These are phyloP conservation scores for Septoria petroselini DNA, from an alignment of 2,329 filamentous ascomycete species.

Conservation along the genomic window DNA sequence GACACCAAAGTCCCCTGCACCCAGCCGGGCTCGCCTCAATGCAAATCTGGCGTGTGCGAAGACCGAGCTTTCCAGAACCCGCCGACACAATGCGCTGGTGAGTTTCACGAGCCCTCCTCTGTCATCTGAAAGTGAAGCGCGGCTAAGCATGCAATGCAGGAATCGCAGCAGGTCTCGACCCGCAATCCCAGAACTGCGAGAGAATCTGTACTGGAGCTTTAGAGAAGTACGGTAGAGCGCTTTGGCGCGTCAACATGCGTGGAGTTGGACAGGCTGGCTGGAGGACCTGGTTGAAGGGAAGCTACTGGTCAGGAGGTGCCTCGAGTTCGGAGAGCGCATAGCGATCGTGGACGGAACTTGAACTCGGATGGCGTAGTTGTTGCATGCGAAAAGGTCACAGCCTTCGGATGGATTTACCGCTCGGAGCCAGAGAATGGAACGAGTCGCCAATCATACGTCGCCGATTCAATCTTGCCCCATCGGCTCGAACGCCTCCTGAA, in stretches of 20 bases:
- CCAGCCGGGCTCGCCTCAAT: too few relatives aligned
- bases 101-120: too few relatives aligned
- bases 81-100: too few relatives aligned
- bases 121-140: neutral
- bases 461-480: too few relatives aligned
- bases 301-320: neutral
- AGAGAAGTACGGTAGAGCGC: constrained; percentile 8
- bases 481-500: too few relatives aligned
- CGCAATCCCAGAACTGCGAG: neutral
- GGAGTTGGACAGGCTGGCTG: neutral
- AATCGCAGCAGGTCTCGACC: constrained; percentile 6
- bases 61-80: too few relatives aligned
- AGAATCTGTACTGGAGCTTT: constrained; percentile 6
- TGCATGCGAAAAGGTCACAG: neutral
- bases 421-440: too few relatives aligned
- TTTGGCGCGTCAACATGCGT: constrained; percentile 5
- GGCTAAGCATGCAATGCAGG: constrained; percentile 2
- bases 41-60: too few relatives aligned
- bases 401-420: too few relatives aligned
- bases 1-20: too few relatives aligned
- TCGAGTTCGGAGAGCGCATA: neutral
- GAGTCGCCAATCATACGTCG: too few relatives aligned
- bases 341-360: neutral
- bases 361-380: neutral
- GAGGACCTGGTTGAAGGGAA: neutral